Base-by-base conservation (phyloP, 306 rosid species). In the Vigna nakashimae region DNA sequence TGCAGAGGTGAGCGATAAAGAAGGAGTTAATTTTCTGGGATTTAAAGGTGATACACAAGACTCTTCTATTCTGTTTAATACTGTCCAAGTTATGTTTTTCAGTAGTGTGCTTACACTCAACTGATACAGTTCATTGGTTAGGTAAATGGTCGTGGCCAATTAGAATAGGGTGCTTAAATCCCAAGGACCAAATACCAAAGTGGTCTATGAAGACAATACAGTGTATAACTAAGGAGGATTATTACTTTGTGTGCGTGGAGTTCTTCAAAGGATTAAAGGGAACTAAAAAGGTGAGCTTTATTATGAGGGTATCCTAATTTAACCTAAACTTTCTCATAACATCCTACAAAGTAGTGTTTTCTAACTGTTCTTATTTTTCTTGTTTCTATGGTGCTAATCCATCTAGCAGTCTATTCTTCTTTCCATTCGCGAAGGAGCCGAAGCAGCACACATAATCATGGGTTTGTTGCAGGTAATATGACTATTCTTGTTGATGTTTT, bases 1-100 rank as follows among this genome's bases (percentile, higher is more conserved):
- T 58, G 93, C 94, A 80, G 96, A 92, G 82, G 94, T 89, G 75
- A 92, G 97, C 81, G 86, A 86, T 74, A 84, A 71, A 71, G 98
- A 94, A 88, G 97, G 96, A 72, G 77, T 94, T 18, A 82, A 79
- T 83, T 85, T 92, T 75, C 83, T 86, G 14, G 79, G 89, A 86
- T 76, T 74, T 75, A 83, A 83, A 89, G 96, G 98, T 94, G 78
- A 84, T 51, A 62, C 22, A 57, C 83, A 30, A 11, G 49, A 22
- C 58, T 77, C 53, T 69, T 28, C 26, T 40, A 66, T 57, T 28
- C n/a, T 78, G 43, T 15, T 76, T 64, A 24, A 30, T 64, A 28
- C 76, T 66, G 75, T 74, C 20, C 30, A 51, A n/a, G 38, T n/a
- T 46, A 49, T n/a, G 15, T 70, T 50, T 42, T 65, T 14, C 20